phyloP scores from a whole-genome alignment of 2,329 filamentous ascomycete genomes.

The Ramularia endophylla region DNA sequence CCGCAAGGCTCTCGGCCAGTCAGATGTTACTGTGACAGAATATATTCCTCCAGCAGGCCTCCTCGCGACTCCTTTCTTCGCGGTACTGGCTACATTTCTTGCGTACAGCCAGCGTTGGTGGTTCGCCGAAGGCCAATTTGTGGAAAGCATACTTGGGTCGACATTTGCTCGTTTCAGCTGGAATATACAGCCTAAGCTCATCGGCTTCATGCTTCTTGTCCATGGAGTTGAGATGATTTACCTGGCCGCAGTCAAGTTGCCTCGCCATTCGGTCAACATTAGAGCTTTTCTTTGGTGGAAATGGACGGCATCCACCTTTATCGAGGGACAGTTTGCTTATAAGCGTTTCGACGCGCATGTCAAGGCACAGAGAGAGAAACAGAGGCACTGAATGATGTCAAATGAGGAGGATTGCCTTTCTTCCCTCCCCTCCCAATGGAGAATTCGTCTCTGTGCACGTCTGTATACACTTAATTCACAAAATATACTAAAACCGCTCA shows the following conservation, averaged over 20 bases:
- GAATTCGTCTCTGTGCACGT: too few relatives aligned
- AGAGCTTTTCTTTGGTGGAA: conserved; percentile 46
- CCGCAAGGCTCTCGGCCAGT: conserved; percentile 55
- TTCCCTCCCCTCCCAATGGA: too few relatives aligned
- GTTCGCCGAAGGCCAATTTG: conserved; percentile 47
- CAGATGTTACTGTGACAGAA: conserved; percentile 49
- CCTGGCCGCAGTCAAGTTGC: conserved; percentile 43
- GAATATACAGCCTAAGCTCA: conserved; percentile 54
- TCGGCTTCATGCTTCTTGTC: conserved; percentile 54
- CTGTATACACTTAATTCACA: too few relatives aligned
- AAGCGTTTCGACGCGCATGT: conserved; percentile 43
- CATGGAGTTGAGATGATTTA: conserved; percentile 59
- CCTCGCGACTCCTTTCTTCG: conserved; percentile 50
- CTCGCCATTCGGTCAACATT: conserved; percentile 46
- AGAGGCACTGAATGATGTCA: conserved; percentile 31
- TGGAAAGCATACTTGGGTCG: conserved; percentile 40
- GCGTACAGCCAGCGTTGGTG: conserved; percentile 46
- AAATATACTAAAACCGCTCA: too few relatives aligned
- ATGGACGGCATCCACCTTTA: conserved; percentile 48
- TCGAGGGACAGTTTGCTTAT: conserved; percentile 49
- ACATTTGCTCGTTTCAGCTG: conserved; percentile 54
- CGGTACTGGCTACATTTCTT: conserved; percentile 51
- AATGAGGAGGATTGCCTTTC: too few relatives aligned
- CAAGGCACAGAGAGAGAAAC: conserved; percentile 34
- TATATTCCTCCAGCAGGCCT: conserved; percentile 47